Evolutionary conservation across 148 eudicot species (phyloP), one percentile per base, ranked within the genome.

Genomic region (Chenopodium album): DNA sequence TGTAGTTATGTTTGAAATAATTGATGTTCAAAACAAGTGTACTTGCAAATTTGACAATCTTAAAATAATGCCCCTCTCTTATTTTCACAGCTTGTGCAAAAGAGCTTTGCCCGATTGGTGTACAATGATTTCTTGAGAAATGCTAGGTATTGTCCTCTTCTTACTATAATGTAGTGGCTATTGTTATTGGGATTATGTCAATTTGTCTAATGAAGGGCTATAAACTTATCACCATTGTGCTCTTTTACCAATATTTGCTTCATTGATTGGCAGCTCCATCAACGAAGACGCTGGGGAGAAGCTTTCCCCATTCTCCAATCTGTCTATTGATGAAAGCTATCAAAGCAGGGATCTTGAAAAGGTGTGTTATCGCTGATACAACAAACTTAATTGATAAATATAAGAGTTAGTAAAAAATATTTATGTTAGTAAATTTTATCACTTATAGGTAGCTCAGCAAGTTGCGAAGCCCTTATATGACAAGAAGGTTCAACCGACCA

Each of bases 341-440:
- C 89, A 89, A 82, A 97, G 97, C 90, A 92, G 98, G 76, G 99
- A 97, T 87, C 99, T 97, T 70, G 99, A 97, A 85, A 97, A 97
- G 99, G 99, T 92, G 44, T 65, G 82, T 73, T 69, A 52, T 11
- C 76, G 54, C 70, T 84, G 26, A 65, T 37, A 64, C 4, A 56
- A 82, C 75, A 13, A 7, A 20, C 10, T 34, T 63, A 20, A 3
- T 44, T 47, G 34, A 52, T 52, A 71, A 12, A 9, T 47, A 20
- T 3, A 59, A 67, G 34, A 63, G 54, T 46, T 26, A 6, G 34
- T 44, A 22, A 17, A 41, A 32, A 11, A 4, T 44, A 12, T 28
- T 28, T 78, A 68, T 29, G 22, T 76, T 23, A 64, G 69, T 70
- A 17, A 16, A 16, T 1, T 71, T 65, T 54, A 4, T 34, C 79